phyloP scores from a whole-genome alignment of 345 rosid genomes.

The Sapria himalayana region DNA sequence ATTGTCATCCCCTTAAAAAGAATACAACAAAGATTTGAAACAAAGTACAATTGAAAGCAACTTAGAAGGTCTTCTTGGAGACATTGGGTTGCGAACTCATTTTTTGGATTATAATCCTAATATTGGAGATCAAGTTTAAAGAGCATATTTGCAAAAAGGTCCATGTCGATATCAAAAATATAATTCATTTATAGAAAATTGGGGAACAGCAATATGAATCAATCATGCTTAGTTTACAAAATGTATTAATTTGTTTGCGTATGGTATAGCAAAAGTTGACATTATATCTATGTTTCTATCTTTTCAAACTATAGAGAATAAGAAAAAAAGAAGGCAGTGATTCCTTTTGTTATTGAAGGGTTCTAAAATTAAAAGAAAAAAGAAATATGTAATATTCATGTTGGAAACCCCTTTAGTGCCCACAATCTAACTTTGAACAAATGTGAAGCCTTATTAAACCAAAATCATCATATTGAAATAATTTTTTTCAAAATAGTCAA shows the following conservation, averaged over 20 bases:
- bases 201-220: neutral
- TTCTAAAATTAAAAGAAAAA: neutral
- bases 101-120: conserved; percentile 1
- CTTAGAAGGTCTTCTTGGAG: too few relatives aligned
- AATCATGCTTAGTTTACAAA: neutral
- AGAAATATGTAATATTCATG: neutral
- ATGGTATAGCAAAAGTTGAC: neutral
- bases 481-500: neutral
- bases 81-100: too few relatives aligned
- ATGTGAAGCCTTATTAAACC: conserved; percentile 1
- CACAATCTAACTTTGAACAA: neutral
- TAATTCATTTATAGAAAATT: neutral
- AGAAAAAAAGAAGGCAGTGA: neutral
- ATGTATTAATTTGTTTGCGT: conserved; percentile 1
- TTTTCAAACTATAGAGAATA: too few relatives aligned
- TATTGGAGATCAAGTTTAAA: neutral
- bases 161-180: neutral
- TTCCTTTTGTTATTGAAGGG: conserved; percentile 1
- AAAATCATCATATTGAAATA: neutral
- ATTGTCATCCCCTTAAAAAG: too few relatives aligned
- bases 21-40: too few relatives aligned
- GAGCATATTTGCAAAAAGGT: neutral
- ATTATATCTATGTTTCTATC: too few relatives aligned
- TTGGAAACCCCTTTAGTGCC: neutral
- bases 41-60: too few relatives aligned